Evolutionary conservation across 768 basidiomycete genomes (phyloP).

Genomic region (Naganishia randhawae): DNA sequence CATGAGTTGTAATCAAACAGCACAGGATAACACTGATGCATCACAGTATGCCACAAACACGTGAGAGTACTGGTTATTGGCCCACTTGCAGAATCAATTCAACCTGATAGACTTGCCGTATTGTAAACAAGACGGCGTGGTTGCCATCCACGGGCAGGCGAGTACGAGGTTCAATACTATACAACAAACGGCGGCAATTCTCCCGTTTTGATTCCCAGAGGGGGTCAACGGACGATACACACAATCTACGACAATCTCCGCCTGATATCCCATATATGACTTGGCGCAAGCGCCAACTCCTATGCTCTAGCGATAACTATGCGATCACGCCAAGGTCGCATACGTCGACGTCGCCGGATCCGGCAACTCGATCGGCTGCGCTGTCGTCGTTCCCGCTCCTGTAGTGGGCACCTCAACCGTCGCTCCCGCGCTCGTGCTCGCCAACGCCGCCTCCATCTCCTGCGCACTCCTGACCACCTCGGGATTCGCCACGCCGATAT

Average conservation of each 20-base stretch:
- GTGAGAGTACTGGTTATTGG: too few relatives aligned
- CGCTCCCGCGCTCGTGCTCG: conserved; percentile 2
- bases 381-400: background rate
- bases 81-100: too few relatives aligned
- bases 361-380: conserved; percentile 5
- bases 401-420: background rate
- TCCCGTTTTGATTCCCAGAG: background rate
- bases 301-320: too few relatives aligned
- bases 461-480: conserved; percentile 1
- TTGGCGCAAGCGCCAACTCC: background rate
- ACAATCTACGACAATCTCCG: too few relatives aligned
- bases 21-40: too few relatives aligned
- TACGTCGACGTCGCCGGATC: conserved; percentile 21
- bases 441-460: conserved; percentile 12
- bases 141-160: too few relatives aligned
- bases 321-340: conserved; percentile 8
- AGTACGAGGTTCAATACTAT: background rate
- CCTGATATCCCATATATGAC: too few relatives aligned
- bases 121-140: too few relatives aligned
- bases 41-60: too few relatives aligned
- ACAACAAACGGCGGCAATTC: background rate
- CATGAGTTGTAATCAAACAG: background rate
- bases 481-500: background rate
- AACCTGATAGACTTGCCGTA: too few relatives aligned
- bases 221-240: too few relatives aligned